These are phyloP conservation scores for Phytophthora melonis DNA, from an alignment of 352 stramenopile species.

Conservation along the genomic window DNA sequence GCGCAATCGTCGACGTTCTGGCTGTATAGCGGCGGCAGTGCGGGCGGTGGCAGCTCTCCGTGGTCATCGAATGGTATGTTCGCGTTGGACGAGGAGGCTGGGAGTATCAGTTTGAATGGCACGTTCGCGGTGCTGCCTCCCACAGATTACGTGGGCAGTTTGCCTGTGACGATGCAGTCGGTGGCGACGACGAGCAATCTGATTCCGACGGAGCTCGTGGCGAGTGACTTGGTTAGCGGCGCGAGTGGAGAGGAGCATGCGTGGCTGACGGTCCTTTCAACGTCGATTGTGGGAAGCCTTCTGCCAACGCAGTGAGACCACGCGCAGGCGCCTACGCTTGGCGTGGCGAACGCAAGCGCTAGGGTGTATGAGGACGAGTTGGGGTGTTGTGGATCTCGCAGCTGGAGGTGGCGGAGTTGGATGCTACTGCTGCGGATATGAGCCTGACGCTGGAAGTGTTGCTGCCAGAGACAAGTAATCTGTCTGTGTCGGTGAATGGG, in stretches of 20 bases:
- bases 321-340: constrained; percentile 25
- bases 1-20: constrained; percentile 17
- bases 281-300: constrained; percentile 16
- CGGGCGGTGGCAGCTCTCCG: not conserved
- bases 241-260: constrained; percentile 10
- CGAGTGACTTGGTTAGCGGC: constrained; percentile 6
- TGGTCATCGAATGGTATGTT: constrained; percentile 10
- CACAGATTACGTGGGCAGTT: constrained; percentile 26
- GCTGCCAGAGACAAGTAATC: constrained; percentile 13
- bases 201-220: constrained; percentile 19
- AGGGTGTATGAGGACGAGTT: constrained; percentile 38
- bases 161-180: constrained; percentile 26
- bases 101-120: constrained; percentile 15
- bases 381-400: constrained; percentile 27
- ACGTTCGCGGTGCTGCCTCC: constrained; percentile 19
- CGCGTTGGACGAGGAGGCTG: constrained; percentile 17
- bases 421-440: constrained; percentile 19
- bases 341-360: constrained; percentile 15
- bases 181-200: constrained; percentile 18
- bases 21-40: not conserved
- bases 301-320: constrained; percentile 30
- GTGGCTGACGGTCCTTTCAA: constrained; percentile 34
- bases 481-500: constrained; percentile 23
- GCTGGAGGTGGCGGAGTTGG: constrained; percentile 18
- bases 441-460: constrained; percentile 26